Evolutionary conservation across 306 rosid genomes (phyloP).

Genomic region (Prunus salicina): DNA sequence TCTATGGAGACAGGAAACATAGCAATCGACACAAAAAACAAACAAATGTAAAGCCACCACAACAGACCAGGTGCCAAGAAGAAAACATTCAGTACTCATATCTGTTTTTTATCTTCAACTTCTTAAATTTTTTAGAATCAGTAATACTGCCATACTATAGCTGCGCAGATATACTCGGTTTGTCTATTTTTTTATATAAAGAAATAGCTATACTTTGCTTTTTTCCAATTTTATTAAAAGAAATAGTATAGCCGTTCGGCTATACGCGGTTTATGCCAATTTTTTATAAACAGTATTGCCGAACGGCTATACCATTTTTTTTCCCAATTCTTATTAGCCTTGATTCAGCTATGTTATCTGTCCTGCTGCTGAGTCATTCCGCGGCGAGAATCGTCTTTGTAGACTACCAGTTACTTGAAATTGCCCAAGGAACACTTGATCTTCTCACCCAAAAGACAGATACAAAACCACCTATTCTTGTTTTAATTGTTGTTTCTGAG

Average conservation of each 20-base stretch:
- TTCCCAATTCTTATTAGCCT: too few relatives aligned
- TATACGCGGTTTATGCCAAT: too few relatives aligned
- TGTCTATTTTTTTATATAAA: too few relatives aligned
- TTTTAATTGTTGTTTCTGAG: constrained; percentile 45
- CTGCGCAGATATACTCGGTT: too few relatives aligned
- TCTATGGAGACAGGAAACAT: not conserved
- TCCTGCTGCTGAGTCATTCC: constrained; percentile 54
- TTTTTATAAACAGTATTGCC: too few relatives aligned
- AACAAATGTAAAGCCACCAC: not conserved
- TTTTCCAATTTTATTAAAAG: too few relatives aligned
- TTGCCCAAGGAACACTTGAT: constrained; percentile 50
- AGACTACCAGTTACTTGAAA: constrained; percentile 56
- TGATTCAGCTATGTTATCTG: constrained; percentile 52
- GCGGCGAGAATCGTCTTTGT: constrained; percentile 67
- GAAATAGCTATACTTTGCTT: too few relatives aligned
- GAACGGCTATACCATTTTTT: too few relatives aligned
- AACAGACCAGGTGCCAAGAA: not conserved
- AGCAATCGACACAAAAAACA: not conserved
- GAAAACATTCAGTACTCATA: not conserved
- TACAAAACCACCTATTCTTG: constrained; percentile 44
- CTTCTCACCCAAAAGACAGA: constrained; percentile 31
- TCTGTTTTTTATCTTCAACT: too few relatives aligned
- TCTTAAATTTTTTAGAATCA: not conserved
- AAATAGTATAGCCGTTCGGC: too few relatives aligned
- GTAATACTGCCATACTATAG: not conserved